Evolutionary conservation across 1,284 basidiomycete genomes (phyloP), one percentile per base, ranked within the genome.

Genomic region (Sporisorium exsertum): DNA sequence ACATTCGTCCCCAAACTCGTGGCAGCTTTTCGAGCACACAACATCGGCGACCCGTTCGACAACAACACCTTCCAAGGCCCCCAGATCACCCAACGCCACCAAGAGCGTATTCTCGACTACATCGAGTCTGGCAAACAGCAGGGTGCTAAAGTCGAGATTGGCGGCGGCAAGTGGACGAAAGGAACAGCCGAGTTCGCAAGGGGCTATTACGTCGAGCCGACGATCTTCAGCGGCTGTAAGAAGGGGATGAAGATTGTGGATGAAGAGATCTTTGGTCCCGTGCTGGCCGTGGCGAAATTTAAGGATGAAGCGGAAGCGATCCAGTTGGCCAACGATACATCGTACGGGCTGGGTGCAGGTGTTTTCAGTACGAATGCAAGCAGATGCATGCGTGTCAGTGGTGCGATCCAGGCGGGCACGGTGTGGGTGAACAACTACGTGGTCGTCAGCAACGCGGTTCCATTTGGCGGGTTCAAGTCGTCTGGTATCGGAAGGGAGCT

Each of bases 121-220:
- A 95, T 97, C 86, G 86, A 94, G 67, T 90, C 91, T n/a, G 95
- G 95, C n/a, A 93, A 92, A 87, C 77, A 89, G 45, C 94, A 94
- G 63, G 95, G 95, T 22, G 79, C 74, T 13, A 94, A 86, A 15
- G 88, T 94, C 33, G 89, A 91, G 84, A 77, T 88, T 35, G 95
- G 95, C 46, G 95, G 95, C 47, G 58, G 43, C 10, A n/a, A 27
- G 0, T 70, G 67, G 67, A 64, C 53, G 20, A 88, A 90, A 59
- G 90, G 91, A 35, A 90, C 82, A 92, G 94, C 57, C 43, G 87
- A 87, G 2, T 70, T 70, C 26, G 47, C 46, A 1, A 90, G 92
- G 80, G 88, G 88, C 29, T 89, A 86, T 86, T 89, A 78, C 58
- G 77, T 86, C 32, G 61, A 83, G 54, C 84, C 84, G 2, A 86